Base-by-base conservation (phyloP, 495 filamentous ascomycete species). In the Tricharina praecox region DNA sequence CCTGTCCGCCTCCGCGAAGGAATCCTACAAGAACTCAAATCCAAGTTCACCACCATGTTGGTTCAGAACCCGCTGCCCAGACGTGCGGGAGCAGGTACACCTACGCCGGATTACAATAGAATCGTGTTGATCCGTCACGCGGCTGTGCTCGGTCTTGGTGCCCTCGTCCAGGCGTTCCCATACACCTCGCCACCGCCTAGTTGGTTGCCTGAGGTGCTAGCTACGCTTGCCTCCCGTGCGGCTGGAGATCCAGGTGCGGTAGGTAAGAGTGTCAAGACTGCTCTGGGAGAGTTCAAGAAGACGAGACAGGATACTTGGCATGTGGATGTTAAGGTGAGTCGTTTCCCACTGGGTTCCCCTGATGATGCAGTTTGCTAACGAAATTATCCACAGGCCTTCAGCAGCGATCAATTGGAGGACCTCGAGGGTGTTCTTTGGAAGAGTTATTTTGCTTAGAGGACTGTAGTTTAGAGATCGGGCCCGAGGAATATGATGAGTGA, bases 281-380 rank as follows among this genome's bases (percentile, higher is more conserved):
- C 93, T 9, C 69, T 99, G 52, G 85, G 85, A 37, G 90, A 99
- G 54, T 99, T 99, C 64, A 99, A 99, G 68, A 99, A 96, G 74
- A 96, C 92, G 41, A 79, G 90, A 63, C 92, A 96, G 65, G 90
- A 99, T 71, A 99, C 88, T 54, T 99, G 90, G 90, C 78, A 82
- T 58, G 85, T 92, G 35, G 90, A 99, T 71, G 79, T 92, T 48
- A 96, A 93, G 82, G 90, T 94, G 59, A 58, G 71, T 52, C 33
- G 21, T n/a, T 24, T 9, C 20, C 48, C 26, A 30, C 8, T 7
- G 16, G 18, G 53, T 60, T 58, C 9, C 9, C 30, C 8, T 5
- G 28, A 16, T 30, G 20, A 20, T 26, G 28, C 23, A 10, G 36
- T 44, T 41, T 46, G 20, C 23, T 43, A 45, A n/a, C n/a, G n/a